Evolutionary conservation across 352 stramenopile species (phyloP), one percentile per base, ranked within the genome.

Genomic region (Blastocystis sp.): DNA sequence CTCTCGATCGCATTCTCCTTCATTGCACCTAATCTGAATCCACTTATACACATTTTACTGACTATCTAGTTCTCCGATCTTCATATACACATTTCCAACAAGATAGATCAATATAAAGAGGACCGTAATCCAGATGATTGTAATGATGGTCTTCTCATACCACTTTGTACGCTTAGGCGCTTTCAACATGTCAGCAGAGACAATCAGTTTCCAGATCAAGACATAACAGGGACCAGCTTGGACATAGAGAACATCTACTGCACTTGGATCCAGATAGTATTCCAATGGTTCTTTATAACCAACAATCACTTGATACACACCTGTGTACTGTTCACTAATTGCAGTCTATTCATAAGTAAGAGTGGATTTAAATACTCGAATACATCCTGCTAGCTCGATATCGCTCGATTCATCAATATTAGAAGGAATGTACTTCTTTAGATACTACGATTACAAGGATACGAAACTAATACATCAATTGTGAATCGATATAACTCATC

Each of bases 281-380:
- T 60, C 22, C 6, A 81, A 35, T 6, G 40, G 35, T 4, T 22
- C n/a, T 17, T 35, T 44, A 19, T 59, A 35, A 13, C 51, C 33
- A 24, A 81, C 70, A n/a, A 81, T 24, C 44, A 81, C 70, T 60
- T 81, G 70, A 64, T 81, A 81, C 42, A 81, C 24, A n/a, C 70
- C 70, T 22, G 40, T 81, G n/a, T 59, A 59, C 1, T 15, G n/a
- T 30, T 44, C 48, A 42, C 42, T 59, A 17, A 81, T 24, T 19
- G 51, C 30, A 27, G 70, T 81, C 70, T 81, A 81, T 30, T 33
- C n/a, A 24, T 81, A 19, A 53, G 6, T 1, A 60, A 64, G 9
- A 15, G n/a, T n/a, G 24, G 22, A n/a, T 35, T 30, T 13, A 64
- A 6, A 60, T 30, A 81, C 70, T 48, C 70, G 70, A 15, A 81